Percentiles rank a stretch among this genome's conserved stretches.
phyloP scores from a whole-genome alignment of 768 basidiomycete genomes.

The Boletus bicolor region DNA sequence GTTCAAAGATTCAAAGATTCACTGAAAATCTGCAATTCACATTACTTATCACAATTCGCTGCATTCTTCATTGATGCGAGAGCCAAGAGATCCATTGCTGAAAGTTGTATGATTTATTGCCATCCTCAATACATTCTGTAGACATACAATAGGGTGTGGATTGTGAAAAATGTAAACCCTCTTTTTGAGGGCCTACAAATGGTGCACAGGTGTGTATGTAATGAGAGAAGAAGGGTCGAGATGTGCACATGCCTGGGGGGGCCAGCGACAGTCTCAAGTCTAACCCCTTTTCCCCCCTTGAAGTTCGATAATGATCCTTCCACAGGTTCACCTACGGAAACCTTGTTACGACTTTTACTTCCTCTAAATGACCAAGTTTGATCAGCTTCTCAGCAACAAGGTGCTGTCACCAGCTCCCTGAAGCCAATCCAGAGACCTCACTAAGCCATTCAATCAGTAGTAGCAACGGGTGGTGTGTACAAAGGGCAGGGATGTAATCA shows the following conservation, averaged over 20 bases:
- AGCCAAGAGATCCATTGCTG: slow-evolving; percentile 73
- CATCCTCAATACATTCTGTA: slow-evolving; percentile 11
- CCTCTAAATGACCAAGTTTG: slow-evolving; percentile 83
- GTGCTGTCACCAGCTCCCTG: slow-evolving; percentile 51
- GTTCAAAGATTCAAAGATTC: slow-evolving; percentile 84
- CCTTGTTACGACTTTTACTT: slow-evolving; percentile 83
- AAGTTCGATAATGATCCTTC: slow-evolving; percentile 67
- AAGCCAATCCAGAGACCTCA: slow-evolving; percentile 81
- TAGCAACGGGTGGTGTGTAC: slow-evolving; percentile 89
- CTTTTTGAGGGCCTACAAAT: slow-evolving; percentile 2
- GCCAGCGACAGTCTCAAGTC: not conserved
- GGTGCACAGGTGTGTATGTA: slow-evolving; percentile 8
- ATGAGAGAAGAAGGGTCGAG: not conserved
- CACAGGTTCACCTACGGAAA: slow-evolving; percentile 81
- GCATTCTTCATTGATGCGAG: slow-evolving; percentile 79
- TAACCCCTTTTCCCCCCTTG: slow-evolving; percentile 2
- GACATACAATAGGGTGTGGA: slow-evolving; percentile 27
- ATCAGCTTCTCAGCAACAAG: slow-evolving; percentile 56
- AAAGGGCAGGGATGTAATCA: slow-evolving; percentile 90
- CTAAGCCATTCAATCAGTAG: slow-evolving; percentile 90
- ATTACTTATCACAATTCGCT: slow-evolving; percentile 80
- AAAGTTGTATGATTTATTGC: slow-evolving; percentile 36
- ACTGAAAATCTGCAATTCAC: slow-evolving; percentile 56
- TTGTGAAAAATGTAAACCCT: slow-evolving; percentile 2
- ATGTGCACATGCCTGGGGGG: slow-evolving; percentile 2